Percentiles rank a stretch among this genome's conserved stretches.
Evolutionary conservation across 805 yeast genomes (phyloP).

Genomic region (Metschnikowia hibisci): DNA sequence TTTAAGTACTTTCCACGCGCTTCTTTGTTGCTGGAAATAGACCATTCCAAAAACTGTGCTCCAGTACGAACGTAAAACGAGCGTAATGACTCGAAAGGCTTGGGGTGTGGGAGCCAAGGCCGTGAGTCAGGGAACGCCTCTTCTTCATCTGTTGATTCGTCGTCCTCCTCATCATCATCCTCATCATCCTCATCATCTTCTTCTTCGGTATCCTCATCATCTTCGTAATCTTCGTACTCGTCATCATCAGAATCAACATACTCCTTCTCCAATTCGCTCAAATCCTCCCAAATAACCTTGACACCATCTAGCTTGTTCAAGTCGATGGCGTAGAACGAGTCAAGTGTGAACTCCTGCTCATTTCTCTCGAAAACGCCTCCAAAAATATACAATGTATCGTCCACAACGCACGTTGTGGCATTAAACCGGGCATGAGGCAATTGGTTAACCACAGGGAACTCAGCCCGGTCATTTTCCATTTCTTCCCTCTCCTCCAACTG

Average conservation of each 20-base stretch:
- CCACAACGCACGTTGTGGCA: conserved; percentile 78
- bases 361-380: conserved; percentile 92
- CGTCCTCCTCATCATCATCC: conserved; percentile 67
- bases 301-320: conserved; percentile 84
- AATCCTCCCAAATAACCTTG: conserved; percentile 85
- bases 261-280: conserved; percentile 52
- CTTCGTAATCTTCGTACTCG: conserved; percentile 56
- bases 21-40: conserved; percentile 78
- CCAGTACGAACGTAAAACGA: conserved; percentile 85
- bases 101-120: conserved; percentile 98
- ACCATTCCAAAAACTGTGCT: conserved; percentile 87
- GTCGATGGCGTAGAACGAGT: conserved; percentile 83
- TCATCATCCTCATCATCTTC: conserved; percentile 40
- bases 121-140: conserved; percentile 82
- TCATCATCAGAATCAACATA: conserved; percentile 63
- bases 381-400: conserved; percentile 75
- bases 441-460: conserved; percentile 53
- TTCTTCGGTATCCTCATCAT: conserved; percentile 47
- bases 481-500: conserved; percentile 38
- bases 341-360: conserved; percentile 79
- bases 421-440: conserved; percentile 90
- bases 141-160: conserved; percentile 57
- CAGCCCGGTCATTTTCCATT: conserved; percentile 39
- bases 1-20: conserved; percentile 88
- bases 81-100: conserved; percentile 81